Base-by-base conservation (phyloP, 805 yeast species). In the Debaryomyces maramus region DNA sequence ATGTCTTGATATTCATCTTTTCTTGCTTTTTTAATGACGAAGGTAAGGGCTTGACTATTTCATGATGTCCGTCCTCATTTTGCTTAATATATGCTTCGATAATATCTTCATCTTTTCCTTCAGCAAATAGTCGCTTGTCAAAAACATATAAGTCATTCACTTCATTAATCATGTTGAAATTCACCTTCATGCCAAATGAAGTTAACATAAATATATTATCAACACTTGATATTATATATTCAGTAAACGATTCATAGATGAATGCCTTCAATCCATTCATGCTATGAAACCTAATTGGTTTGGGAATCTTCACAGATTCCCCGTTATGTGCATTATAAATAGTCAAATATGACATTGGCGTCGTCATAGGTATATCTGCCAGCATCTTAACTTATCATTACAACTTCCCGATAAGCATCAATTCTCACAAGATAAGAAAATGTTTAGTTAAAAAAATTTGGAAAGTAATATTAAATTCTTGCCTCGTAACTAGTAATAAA, bases 141-240 rank as follows among this genome's bases (percentile, higher is more conserved):
- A 72, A 84, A 1, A 78, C 80, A 55, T 74, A 83, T 3, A 83
- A 65, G 43, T 81, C 85, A 38, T 64, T 66, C 21, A 74, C 56
- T 43, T 78, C 82, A 47, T 76, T 65, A 32, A 70, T 67, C 70
- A 69, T 71, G 52, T 68, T 70, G 55, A 66, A 75, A 55, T 76
- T 80, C 46, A 85, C 64, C 50, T 76, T 79, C 33, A 78, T 71
- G 0, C 90, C 90, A 55, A 75, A 81, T 1, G 88, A 78, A 2
- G 88, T 73, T 27, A 85, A 59, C 10, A 85, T 61, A 47, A 84
- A 68, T n/a, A 69, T 46, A 43, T 65, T 56, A 11, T 63, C 72
- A 1, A 37, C 39, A 31, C 46, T 46, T 14, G 51, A 61, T 11
- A 57, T 49, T 5, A 45, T 20, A 30, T 47, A 43, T 28, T 49